Evolutionary conservation across 495 filamentous ascomycete species (phyloP).

Genomic region (Gamarada debralockiae): DNA sequence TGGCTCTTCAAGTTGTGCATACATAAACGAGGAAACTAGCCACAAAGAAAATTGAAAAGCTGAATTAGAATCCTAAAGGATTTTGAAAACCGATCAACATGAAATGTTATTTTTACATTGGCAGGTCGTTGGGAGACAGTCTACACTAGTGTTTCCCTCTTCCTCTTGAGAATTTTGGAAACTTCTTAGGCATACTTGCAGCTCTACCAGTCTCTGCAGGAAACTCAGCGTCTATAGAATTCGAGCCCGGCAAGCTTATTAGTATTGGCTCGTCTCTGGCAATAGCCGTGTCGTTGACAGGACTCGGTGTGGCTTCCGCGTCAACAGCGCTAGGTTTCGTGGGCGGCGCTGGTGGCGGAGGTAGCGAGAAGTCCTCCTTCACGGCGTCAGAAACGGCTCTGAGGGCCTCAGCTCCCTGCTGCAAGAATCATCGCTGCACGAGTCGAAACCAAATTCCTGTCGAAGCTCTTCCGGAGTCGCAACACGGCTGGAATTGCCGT

Average conservation of each 20-base stretch:
- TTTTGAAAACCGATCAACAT: too few species aligned
- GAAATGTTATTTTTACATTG: too few species aligned
- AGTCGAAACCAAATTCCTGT: constrained; percentile 1
- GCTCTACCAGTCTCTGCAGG: too few species aligned
- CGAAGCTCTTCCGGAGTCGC: constrained; percentile 3
- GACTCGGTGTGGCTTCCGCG: not conserved
- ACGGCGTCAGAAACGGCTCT: not conserved
- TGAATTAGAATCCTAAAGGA: too few species aligned
- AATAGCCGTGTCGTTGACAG: not conserved
- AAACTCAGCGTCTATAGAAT: too few species aligned
- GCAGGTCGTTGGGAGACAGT: too few species aligned
- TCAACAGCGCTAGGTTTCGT: not conserved
- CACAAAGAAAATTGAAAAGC: too few species aligned
- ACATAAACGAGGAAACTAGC: too few species aligned
- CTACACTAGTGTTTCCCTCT: too few species aligned
- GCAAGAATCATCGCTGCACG: not conserved
- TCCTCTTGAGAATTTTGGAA: too few species aligned
- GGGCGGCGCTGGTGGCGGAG: not conserved
- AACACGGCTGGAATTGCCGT: constrained; percentile 4
- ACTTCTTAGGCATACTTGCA: too few species aligned
- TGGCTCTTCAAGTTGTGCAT: too few species aligned
- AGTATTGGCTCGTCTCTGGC: not conserved
- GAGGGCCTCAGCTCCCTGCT: not conserved
- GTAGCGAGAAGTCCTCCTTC: not conserved
- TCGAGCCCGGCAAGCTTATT: not conserved